A percentile compares a stretch with the other conserved stretches of the same genome.
Conservation (phyloP, 2,329 filamentous ascomycete genomes). For the Triangularia setosa region DNA sequence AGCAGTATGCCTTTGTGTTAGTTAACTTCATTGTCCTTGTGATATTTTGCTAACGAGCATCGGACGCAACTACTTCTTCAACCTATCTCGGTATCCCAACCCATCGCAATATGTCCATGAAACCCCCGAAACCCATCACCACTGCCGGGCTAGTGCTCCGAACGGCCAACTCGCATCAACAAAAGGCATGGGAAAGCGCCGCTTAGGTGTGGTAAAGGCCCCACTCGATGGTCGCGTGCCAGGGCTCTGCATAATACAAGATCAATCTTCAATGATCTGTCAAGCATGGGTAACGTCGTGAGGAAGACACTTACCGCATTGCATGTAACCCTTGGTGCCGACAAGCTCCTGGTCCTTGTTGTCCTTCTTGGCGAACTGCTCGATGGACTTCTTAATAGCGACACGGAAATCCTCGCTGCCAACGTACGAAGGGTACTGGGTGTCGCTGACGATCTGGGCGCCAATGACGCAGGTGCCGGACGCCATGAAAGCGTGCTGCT, state of each 20-base stretch:
- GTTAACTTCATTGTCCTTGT: too few relatives aligned
- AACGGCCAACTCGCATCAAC: background rate
- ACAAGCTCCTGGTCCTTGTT: background rate
- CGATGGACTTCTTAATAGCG: background rate
- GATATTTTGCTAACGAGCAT: too few relatives aligned
- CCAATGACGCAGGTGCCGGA: background rate
- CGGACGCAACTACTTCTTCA: too few relatives aligned
- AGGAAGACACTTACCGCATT: background rate
- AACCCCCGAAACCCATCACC: background rate
- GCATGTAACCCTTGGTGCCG: background rate
- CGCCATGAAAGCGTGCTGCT: background rate
- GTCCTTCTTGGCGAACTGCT: background rate
- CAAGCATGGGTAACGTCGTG: too few relatives aligned
- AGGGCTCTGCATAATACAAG: background rate
- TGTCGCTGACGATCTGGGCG: background rate
- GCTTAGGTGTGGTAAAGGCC: background rate
- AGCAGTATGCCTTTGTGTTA: background rate
- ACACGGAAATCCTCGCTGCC: background rate
- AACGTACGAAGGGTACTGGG: background rate
- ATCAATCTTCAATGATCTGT: background rate
- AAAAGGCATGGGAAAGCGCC: background rate
- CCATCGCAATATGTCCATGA: background rate
- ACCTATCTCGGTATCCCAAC: background rate
- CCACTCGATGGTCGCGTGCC: background rate
- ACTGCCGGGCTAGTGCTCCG: too few relatives aligned